Evolutionary conservation across 768 basidiomycete species (phyloP).

Genomic region (Leccinum rimulosum): DNA sequence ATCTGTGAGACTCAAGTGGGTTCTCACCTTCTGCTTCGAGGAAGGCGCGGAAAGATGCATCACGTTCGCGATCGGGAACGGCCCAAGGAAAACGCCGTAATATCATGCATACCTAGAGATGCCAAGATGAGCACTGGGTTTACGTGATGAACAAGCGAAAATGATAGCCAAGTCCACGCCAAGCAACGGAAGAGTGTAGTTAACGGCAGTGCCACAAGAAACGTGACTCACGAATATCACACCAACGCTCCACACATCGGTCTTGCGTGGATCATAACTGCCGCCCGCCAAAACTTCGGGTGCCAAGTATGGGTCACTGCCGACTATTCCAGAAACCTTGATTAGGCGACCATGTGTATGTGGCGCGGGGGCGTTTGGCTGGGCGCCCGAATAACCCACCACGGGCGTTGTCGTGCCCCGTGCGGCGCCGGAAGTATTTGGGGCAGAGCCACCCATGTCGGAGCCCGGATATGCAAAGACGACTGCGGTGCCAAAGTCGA

Average conservation of each 20-base stretch:
- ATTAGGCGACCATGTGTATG: conserved; percentile 42
- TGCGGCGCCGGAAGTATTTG: conserved; percentile 8
- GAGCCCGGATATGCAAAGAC: conserved; percentile 99
- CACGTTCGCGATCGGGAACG: conserved; percentile 91
- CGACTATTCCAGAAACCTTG: conserved; percentile 86
- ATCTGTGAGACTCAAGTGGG: conserved; percentile 34
- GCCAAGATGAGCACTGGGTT: conserved; percentile 11
- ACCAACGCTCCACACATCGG: conserved; percentile 97
- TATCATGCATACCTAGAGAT: conserved; percentile 72
- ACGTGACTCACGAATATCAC: conserved; percentile 84
- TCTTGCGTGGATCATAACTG: conserved; percentile 92
- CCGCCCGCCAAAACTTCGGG: conserved; percentile 87
- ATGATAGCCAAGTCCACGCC: not conserved
- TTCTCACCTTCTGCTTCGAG: conserved; percentile 90
- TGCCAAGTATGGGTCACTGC: conserved; percentile 96
- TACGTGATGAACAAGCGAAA: conserved; percentile 7
- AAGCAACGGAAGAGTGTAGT: not conserved
- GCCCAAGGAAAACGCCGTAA: conserved; percentile 98
- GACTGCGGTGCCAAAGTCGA: conserved; percentile 99
- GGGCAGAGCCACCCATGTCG: conserved; percentile 41
- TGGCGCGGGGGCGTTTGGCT: conserved; percentile 32
- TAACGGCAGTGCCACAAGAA: not conserved
- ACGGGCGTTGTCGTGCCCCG: conserved; percentile 5
- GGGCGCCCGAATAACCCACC: conserved; percentile 18
- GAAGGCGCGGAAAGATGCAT: conserved; percentile 88